phyloP scores from a whole-genome alignment of 192 early-diverging fungal species.

The Coemansia sp. region DNA sequence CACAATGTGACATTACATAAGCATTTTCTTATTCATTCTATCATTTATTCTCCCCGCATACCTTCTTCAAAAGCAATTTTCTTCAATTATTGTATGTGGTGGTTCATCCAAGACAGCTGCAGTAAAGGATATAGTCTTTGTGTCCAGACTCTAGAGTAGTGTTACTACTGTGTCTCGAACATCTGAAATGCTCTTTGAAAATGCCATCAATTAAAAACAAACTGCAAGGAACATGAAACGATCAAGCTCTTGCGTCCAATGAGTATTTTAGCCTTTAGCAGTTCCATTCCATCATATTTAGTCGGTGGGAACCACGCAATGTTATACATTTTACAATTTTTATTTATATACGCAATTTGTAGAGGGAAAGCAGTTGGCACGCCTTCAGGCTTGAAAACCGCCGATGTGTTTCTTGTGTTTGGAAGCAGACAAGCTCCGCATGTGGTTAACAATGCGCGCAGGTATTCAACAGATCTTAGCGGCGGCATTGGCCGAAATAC shows the following conservation, averaged over 20 bases:
- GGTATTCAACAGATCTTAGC: too few species aligned
- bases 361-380: not conserved
- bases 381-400: not conserved
- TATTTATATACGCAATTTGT: not conserved
- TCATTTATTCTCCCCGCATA: not conserved
- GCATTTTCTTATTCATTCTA: not conserved
- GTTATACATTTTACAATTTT: not conserved
- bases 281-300: not conserved
- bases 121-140: not conserved
- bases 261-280: not conserved
- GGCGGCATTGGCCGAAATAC: not conserved
- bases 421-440: not conserved
- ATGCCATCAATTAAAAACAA: not conserved
- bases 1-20: not conserved
- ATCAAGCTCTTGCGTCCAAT: not conserved
- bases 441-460: not conserved
- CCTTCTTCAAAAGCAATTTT: not conserved
- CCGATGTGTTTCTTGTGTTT: not conserved
- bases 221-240: too few species aligned
- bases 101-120: conserved; percentile 1
- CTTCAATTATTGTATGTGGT: not conserved
- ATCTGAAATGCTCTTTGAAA: not conserved
- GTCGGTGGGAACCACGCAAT: not conserved
- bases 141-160: not conserved
- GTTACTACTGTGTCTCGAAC: not conserved